Evolutionary conservation across 2,329 filamentous ascomycete genomes (phyloP), one percentile per base, ranked within the genome.

Genomic region (Penicillium janthinellum): DNA sequence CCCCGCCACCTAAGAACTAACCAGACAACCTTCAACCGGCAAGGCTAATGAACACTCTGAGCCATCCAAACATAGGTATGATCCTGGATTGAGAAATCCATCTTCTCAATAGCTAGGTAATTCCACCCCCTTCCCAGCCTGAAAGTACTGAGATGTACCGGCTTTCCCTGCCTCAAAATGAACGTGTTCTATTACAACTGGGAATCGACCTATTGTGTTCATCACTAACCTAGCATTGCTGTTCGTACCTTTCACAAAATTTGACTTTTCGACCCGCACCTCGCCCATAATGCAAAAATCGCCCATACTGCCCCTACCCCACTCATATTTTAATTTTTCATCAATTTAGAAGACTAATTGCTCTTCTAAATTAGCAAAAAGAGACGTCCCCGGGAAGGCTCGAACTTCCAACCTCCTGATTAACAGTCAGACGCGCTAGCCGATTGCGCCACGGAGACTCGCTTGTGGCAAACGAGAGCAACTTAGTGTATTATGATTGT

Each of bases 381-480:
- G 8, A 25, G 5, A 41, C 73, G 72, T 75, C 71, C 73, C 73
- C 70, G 73, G 71, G 71, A 75, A 75, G 72, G 73, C 72, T 75
- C 70, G 73, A 75, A 75, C 73, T 74, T 75, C 72, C 72, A 73
- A 73, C 71, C 71, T 75, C 71, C 65, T 64, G 67, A 71, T 71
- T 72, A 72, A 72, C 70, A 72, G 70, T 71, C 70, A 67, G 69
- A 72, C 70, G 70, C 70, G 70, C 70, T 72, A 72, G 64, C 70
- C 70, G 58, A 72, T 72, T 72, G 70, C 70, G 70, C 70, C 70
- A 72, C 69, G 64, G 67, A 70, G 67, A 70, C 67, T 25, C 44
- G 25, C 44, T 47, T 47, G 22, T 47, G 22, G 22, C 22, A 31
- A 47, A 47, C 44, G 25, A 45, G 12, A 20, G 5, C 5, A 25